Conservation (phyloP, 441 rosid species). For the Pelargonium fulgidum region DNA sequence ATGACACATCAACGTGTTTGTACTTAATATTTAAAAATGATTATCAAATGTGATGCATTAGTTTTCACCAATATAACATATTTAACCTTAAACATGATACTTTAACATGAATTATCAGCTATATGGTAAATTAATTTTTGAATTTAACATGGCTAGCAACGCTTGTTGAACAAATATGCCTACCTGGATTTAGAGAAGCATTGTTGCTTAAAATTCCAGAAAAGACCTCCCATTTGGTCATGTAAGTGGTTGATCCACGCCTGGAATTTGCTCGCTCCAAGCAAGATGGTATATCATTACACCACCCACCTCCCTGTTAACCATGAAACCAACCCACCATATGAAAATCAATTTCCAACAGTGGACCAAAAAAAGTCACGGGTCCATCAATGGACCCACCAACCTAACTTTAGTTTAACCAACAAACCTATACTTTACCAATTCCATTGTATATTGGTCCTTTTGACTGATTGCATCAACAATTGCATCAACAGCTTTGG, state of each 20-base stretch:
- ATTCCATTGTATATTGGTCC: not conserved
- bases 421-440: not conserved
- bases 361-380: not conserved
- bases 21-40: too few relatives aligned
- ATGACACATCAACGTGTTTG: too few relatives aligned
- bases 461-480: not conserved
- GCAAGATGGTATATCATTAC: slow-evolving; percentile 73
- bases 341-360: not conserved
- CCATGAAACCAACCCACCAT: not conserved
- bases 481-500: not conserved
- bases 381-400: slow-evolving; percentile 20
- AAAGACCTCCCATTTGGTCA: slow-evolving; percentile 61
- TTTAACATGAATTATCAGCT: too few relatives aligned
- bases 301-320: slow-evolving; percentile 93
- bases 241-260: slow-evolving; percentile 71
- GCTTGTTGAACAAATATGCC: not conserved
- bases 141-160: too few relatives aligned
- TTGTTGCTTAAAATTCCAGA: slow-evolving; percentile 78
- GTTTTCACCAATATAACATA: too few relatives aligned
- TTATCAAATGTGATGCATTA: too few relatives aligned
- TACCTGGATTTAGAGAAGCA: slow-evolving; percentile 78
- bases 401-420: slow-evolving; percentile 3
- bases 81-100: too few relatives aligned
- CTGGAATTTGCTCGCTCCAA: slow-evolving; percentile 57
- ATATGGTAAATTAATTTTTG: too few relatives aligned